Evolutionary conservation across 805 yeast genomes (phyloP).

Genomic region (Yamadazyma sp.): DNA sequence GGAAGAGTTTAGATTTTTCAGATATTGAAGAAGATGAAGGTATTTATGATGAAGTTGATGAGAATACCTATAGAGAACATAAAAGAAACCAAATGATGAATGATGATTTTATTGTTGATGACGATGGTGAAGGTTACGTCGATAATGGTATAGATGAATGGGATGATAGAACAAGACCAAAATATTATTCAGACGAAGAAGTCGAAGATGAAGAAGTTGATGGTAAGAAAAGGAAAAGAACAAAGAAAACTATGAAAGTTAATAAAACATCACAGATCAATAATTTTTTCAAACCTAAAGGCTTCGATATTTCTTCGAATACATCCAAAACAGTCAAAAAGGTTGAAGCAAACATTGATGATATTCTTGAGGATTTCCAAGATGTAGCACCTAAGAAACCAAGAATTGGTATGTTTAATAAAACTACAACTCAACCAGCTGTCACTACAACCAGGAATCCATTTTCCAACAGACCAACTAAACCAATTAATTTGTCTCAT

Average conservation of each 20-base stretch:
- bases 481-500: background rate
- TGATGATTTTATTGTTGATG: constrained; percentile 94
- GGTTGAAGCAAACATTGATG: constrained; percentile 55
- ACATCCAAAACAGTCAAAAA: constrained; percentile 31
- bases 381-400: constrained; percentile 8
- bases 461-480: background rate
- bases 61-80: constrained; percentile 68
- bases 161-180: constrained; percentile 53
- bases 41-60: constrained; percentile 87
- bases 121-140: constrained; percentile 89
- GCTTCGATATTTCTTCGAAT: constrained; percentile 6
- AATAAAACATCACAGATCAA: constrained; percentile 47
- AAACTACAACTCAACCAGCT: constrained; percentile 10
- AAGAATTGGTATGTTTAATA: constrained; percentile 5
- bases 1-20: constrained; percentile 39
- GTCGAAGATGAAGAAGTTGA: constrained; percentile 24
- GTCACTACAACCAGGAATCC: constrained; percentile 2
- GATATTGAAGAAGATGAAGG: constrained; percentile 37
- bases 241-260: constrained; percentile 35
- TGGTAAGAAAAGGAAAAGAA: constrained; percentile 22
- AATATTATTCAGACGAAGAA: constrained; percentile 56
- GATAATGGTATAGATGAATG: constrained; percentile 93
- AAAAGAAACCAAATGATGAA: constrained; percentile 77
- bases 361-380: constrained; percentile 57
- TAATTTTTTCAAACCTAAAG: constrained; percentile 48